A percentile compares a stretch with the other conserved stretches of the same genome.
phyloP scores from a whole-genome alignment of 2,329 filamentous ascomycete species.

The Botrytis cinerea region DNA sequence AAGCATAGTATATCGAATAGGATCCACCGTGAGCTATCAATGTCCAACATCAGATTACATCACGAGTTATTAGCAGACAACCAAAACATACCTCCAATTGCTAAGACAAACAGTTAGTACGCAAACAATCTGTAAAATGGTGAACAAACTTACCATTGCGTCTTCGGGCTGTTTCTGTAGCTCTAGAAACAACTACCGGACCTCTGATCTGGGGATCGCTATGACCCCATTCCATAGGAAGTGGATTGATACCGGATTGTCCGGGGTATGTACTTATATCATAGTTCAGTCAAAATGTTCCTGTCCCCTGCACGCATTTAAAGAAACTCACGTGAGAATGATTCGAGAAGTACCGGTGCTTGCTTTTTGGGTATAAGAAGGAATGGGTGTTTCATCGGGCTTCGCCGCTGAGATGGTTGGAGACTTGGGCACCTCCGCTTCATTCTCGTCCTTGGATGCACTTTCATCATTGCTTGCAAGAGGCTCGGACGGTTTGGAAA shows the following conservation, averaged over 20 bases:
- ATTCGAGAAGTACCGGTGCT: conserved; percentile 56
- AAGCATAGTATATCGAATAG: conserved; percentile 92
- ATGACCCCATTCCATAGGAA: conserved; percentile 85
- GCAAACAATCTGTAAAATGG: neutral
- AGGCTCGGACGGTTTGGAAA: conserved; percentile 27
- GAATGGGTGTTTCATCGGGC: conserved; percentile 28
- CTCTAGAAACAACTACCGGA: conserved; percentile 83
- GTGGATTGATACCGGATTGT: conserved; percentile 90
- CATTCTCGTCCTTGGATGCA: conserved; percentile 30
- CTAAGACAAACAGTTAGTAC: conserved; percentile 43
- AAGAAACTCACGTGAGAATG: conserved; percentile 56
- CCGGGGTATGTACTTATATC: conserved; percentile 75
- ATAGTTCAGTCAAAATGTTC: conserved; percentile 10
- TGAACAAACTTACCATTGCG: conserved; percentile 66
- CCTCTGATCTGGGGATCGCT: conserved; percentile 73
- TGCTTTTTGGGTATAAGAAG: conserved; percentile 37
- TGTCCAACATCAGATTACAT: conserved; percentile 4
- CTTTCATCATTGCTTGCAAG: conserved; percentile 26
- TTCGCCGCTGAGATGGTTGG: conserved; percentile 39
- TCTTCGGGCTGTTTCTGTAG: conserved; percentile 71
- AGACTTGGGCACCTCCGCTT: conserved; percentile 36
- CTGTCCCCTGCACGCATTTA: neutral
- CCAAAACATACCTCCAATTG: conserved; percentile 56
- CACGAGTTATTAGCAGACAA: conserved; percentile 3
- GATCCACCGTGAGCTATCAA: conserved; percentile 75